phyloP scores from a whole-genome alignment of 768 basidiomycete genomes.

The Kondoa subrosea region DNA sequence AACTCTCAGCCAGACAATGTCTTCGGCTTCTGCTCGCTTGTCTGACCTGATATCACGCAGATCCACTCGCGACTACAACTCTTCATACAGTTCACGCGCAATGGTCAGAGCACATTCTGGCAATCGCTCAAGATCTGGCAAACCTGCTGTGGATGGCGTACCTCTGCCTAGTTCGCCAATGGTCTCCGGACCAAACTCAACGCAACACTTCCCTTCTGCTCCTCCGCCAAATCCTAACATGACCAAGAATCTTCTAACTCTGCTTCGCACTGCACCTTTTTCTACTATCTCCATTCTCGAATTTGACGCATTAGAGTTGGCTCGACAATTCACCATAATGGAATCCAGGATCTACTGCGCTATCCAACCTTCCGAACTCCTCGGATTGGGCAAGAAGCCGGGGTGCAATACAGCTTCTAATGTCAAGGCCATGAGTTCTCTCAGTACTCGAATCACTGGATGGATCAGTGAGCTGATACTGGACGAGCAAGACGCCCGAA shows the following conservation, averaged over 20 bases:
- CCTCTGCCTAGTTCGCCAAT: conserved; percentile 7
- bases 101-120: conserved; percentile 20
- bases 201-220: not conserved
- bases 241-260: conserved; percentile 54
- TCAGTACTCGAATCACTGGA: conserved; percentile 85
- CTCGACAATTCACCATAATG: conserved; percentile 84
- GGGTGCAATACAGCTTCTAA: conserved; percentile 34
- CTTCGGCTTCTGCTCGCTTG: conserved; percentile 31
- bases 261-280: conserved; percentile 44
- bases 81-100: not conserved
- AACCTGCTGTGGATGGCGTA: conserved; percentile 12
- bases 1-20: conserved; percentile 28
- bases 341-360: conserved; percentile 73
- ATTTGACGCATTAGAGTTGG: conserved; percentile 79
- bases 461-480: conserved; percentile 92
- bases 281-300: conserved; percentile 56
- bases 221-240: conserved; percentile 58
- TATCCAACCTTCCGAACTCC: conserved; percentile 71
- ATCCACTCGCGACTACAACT: not conserved
- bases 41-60: conserved; percentile 31
- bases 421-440: conserved; percentile 63
- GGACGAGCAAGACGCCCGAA: conserved; percentile 74
- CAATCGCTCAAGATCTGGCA: conserved; percentile 25
- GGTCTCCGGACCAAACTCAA: not conserved
- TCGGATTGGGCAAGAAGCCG: conserved; percentile 53